Evolutionary conservation across 192 early-diverging fungal genomes (phyloP), one percentile per base, ranked within the genome.

Genomic region (Haplosporangium gracile): DNA sequence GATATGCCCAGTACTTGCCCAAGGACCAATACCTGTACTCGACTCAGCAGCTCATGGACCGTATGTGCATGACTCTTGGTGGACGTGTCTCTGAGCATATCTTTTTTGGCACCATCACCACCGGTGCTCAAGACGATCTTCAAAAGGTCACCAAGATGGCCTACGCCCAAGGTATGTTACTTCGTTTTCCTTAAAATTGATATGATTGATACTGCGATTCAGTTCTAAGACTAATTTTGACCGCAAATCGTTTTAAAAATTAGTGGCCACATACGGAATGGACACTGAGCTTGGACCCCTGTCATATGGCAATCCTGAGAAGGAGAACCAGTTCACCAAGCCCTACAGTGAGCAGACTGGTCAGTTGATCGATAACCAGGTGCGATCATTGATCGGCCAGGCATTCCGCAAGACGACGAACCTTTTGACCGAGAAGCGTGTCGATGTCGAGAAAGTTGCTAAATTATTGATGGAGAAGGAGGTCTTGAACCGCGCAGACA

Each of bases 1-100:
- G 99, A n/a, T 99, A 99, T 91, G 99, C 99, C 63, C 99, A 99
- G 91, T 99, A 99, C 88, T 87, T 99, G 87, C 99, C 99, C 82
- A 97, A 98, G 89, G 99, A 99, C 85, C 95, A 98, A 90, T 97
- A 97, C 82, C 79, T 99, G 82, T 97, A 99, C 87, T 98, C 97
- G 34, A 97, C 95, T 4, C 92, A 93, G 42, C 97, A 98, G 87
- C 92, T 99, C 70, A 88, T 95, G 79, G 99, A 99, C 89, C 93
- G 95, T 79, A 96, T 96, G 95, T 96, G 95, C 81, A 97, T 97
- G 96, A 94, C 96, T 40, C 90, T 97, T 34, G 96, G 95, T 43
- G 96, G 96, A 1, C 94, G 95, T 65, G 95, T 94, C 15, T 93
- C 97, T 5, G 98, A 99, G 89, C 89, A 96, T 80, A 94, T 99